Percentiles rank a stretch among this genome's conserved stretches.
Conservation (phyloP, 208 protist genomes). For the Naegleria lovaniensis region DNA sequence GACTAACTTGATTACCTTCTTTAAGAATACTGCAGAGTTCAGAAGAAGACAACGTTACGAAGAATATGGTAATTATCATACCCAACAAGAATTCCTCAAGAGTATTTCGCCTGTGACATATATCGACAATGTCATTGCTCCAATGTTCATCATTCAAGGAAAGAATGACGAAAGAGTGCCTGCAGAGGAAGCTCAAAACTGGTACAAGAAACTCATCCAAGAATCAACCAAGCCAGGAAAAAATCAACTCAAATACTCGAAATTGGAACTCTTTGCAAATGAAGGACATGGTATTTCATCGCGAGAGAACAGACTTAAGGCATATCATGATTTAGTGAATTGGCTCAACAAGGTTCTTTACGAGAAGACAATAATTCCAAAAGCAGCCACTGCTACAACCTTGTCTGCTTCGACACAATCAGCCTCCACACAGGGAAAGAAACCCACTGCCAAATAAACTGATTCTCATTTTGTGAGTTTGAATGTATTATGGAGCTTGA, state of each 20-base stretch:
- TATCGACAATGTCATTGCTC: neutral
- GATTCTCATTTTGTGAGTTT: too few relatives aligned
- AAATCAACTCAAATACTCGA: neutral
- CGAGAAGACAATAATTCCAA: neutral
- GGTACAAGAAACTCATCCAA: neutral
- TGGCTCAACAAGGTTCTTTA: neutral
- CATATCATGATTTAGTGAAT: neutral
- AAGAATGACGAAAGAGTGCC: constrained; percentile 22
- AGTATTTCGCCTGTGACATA: neutral
- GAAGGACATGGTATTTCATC: constrained; percentile 1
- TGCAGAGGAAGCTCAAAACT: neutral
- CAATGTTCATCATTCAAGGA: constrained; percentile 21
- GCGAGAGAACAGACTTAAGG: neutral
- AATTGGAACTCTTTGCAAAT: neutral
- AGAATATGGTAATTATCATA: constrained; percentile 15
- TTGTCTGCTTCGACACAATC: too few relatives aligned
- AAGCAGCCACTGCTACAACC: neutral
- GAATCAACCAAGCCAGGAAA: neutral
- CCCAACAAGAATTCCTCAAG: neutral
- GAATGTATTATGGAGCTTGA: too few relatives aligned
- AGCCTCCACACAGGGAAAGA: too few relatives aligned
- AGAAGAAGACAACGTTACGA: neutral
- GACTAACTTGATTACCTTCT: constrained; percentile 1
- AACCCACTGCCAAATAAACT: too few relatives aligned
- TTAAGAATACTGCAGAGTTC: neutral